Conservation (phyloP, 192 early-diverging fungal genomes). For the Helicostylum pulchrum region DNA sequence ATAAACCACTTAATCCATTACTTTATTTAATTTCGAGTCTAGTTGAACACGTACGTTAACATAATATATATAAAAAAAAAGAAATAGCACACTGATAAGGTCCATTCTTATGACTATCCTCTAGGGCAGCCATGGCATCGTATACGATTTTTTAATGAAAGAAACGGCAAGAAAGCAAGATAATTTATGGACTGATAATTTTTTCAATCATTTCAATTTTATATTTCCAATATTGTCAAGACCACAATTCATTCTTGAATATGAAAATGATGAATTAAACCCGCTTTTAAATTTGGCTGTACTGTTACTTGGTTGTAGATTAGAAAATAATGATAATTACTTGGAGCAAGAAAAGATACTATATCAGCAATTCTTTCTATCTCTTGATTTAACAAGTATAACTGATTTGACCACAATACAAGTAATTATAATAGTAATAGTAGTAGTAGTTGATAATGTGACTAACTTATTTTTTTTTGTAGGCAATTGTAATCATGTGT, state of each 20-base stretch:
- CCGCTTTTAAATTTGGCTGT: conserved; percentile 32
- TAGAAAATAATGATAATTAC: not conserved
- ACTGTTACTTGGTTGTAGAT: conserved; percentile 1
- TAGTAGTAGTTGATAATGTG: not conserved
- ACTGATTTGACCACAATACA: not conserved
- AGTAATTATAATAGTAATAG: not conserved
- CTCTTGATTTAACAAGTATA: not conserved
- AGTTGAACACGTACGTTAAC: conserved; percentile 23
- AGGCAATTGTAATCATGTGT: conserved; percentile 32
- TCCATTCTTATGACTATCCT: conserved; percentile 29
- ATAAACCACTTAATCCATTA: not conserved
- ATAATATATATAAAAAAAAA: not conserved
- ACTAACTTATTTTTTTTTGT: conserved; percentile 1
- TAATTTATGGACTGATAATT: conserved; percentile 17
- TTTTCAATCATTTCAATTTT: conserved; percentile 34
- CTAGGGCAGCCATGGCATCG: conserved; percentile 26
- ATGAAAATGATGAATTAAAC: conserved; percentile 15
- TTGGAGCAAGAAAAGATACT: not conserved
- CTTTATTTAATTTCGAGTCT: not conserved
- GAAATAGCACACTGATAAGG: conserved; percentile 26
- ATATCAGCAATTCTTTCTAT: not conserved
- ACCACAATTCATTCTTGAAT: conserved; percentile 27
- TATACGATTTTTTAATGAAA: conserved; percentile 21
- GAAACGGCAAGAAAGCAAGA: conserved; percentile 5
- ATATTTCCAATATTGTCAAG: conserved; percentile 33